Evolutionary conservation across 805 yeast species (phyloP).

Genomic region (Yarrowia porcina): DNA sequence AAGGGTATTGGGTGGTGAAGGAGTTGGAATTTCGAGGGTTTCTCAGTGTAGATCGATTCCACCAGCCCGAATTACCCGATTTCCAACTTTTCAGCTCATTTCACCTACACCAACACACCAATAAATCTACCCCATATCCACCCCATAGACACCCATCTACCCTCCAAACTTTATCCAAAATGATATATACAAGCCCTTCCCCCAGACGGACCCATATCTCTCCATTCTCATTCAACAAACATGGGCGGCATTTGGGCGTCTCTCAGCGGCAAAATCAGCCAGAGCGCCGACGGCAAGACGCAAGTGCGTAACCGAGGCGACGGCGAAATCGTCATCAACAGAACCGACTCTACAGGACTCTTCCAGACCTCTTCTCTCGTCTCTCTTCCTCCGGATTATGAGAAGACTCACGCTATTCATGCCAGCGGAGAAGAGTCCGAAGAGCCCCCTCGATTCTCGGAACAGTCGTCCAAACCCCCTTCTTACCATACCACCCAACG

Average conservation of each 20-base stretch:
- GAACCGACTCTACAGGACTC: background rate
- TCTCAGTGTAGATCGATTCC: background rate
- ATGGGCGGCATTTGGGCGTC: constrained; percentile 25
- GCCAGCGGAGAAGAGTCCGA: constrained; percentile 4
- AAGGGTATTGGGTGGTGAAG: background rate
- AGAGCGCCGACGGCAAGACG: background rate
- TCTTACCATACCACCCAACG: constrained; percentile 22
- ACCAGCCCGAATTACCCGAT: background rate
- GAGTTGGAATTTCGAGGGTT: background rate
- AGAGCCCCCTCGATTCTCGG: constrained; percentile 4
- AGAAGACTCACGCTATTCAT: background rate
- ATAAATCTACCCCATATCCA: background rate
- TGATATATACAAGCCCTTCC: background rate
- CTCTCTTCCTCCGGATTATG: constrained; percentile 21
- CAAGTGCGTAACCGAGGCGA: constrained; percentile 24
- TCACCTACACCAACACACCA: background rate
- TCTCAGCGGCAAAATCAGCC: background rate
- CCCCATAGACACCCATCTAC: background rate
- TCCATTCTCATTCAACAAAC: background rate
- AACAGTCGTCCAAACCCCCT: constrained; percentile 13
- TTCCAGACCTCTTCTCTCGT: constrained; percentile 5
- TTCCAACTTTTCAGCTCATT: no score
- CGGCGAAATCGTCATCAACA: constrained; percentile 16
- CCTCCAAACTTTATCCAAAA: background rate
- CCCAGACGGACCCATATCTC: background rate